Evolutionary conservation across 2,329 filamentous ascomycete genomes (phyloP).

Genomic region (Calonectria henricotiae): DNA sequence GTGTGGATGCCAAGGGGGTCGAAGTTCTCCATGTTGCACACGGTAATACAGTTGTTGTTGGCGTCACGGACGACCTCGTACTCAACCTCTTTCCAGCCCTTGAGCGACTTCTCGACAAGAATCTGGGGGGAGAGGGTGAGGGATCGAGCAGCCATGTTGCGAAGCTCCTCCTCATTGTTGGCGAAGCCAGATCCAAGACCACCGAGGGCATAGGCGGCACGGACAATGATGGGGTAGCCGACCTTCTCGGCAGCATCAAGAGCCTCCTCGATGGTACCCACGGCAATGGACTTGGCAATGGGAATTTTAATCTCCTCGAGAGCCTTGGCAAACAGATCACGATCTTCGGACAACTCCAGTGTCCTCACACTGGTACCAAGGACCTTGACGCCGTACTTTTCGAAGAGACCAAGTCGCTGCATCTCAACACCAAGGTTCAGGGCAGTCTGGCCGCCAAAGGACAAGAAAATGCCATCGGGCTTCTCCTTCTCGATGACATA

Average conservation of each 20-base stretch:
- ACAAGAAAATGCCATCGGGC: slow-evolving; percentile 97
- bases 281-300: slow-evolving; percentile 96
- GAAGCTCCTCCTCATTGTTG: slow-evolving; percentile 92
- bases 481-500: slow-evolving; percentile 97
- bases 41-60: slow-evolving; percentile 98
- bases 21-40: slow-evolving; percentile 90
- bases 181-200: slow-evolving; percentile 98
- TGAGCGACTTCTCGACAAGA: slow-evolving; percentile 97
- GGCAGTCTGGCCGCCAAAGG: slow-evolving; percentile 97
- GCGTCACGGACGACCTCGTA: slow-evolving; percentile 98
- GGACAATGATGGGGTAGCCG: slow-evolving; percentile 98
- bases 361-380: slow-evolving; percentile 96
- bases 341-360: slow-evolving; percentile 93
- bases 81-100: slow-evolving; percentile 99
- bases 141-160: slow-evolving; percentile 92
- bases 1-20: slow-evolving; percentile 98
- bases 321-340: slow-evolving; percentile 95
- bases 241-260: slow-evolving; percentile 88
- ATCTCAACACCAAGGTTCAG: slow-evolving; percentile 98
- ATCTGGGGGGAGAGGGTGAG: slow-evolving; percentile 96
- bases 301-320: slow-evolving; percentile 98
- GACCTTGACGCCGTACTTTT: slow-evolving; percentile 95
- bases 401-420: slow-evolving; percentile 95
- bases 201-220: slow-evolving; percentile 95
- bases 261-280: slow-evolving; percentile 92